phyloP scores from a whole-genome alignment of 805 yeast genomes.

The Pichia californica region DNA sequence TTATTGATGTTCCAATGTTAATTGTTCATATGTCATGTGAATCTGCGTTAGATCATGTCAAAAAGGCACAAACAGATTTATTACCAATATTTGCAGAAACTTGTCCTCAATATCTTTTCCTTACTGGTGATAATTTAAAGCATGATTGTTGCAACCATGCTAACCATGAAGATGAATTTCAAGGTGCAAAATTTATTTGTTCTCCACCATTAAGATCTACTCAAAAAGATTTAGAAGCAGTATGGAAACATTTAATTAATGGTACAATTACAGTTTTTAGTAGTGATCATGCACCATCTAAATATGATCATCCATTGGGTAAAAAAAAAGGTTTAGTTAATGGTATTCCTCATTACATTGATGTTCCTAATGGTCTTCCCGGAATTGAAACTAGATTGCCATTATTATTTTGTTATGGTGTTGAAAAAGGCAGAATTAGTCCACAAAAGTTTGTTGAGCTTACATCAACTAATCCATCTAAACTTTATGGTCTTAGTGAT shows the following conservation, averaged over 20 bases:
- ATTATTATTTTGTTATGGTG: conserved; percentile 36
- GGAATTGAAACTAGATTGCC: conserved; percentile 43
- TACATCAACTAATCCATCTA: conserved; percentile 39
- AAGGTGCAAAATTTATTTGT: conserved; percentile 42
- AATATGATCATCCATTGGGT: conserved; percentile 35
- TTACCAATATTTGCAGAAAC: conserved; percentile 41
- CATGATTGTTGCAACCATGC: conserved; percentile 14
- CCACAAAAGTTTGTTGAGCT: conserved; percentile 39
- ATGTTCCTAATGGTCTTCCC: conserved; percentile 41
- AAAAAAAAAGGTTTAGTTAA: conserved; percentile 35
- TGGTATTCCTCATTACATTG: conserved; percentile 34
- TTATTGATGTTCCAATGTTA: conserved; percentile 40
- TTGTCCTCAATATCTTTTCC: conserved; percentile 41
- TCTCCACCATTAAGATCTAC: conserved; percentile 41
- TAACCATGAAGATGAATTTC: conserved; percentile 30
- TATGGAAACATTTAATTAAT: conserved; percentile 38
- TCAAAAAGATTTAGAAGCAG: conserved; percentile 33
- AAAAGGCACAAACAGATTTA: conserved; percentile 34
- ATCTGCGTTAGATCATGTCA: conserved; percentile 34
- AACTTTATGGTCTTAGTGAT: conserved; percentile 36
- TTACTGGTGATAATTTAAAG: conserved; percentile 34
- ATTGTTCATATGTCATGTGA: conserved; percentile 42
- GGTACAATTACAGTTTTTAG: conserved; percentile 41
- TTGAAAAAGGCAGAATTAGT: conserved; percentile 32
- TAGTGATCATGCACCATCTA: conserved; percentile 41